Base-by-base conservation (phyloP, 2,329 filamentous ascomycete genomes). In the Elsinoe perseae region DNA sequence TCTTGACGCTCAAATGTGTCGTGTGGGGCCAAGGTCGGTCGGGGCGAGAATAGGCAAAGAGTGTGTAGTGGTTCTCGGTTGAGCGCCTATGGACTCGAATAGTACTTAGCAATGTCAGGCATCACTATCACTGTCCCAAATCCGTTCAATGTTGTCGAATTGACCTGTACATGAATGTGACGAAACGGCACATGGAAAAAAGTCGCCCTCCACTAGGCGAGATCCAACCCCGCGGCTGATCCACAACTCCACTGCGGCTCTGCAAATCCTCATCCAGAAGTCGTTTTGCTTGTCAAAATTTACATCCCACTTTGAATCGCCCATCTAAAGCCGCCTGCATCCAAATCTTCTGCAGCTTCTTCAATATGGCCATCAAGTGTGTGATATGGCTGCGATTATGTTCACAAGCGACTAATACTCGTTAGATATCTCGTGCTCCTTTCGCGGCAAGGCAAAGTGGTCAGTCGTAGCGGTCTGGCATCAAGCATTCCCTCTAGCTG, bases 401-500 rank as follows among this genome's bases (percentile, higher is more conserved):
- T 2, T 32, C 30, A 34, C 16, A 4, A 9, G 5, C 12, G 50
- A 25, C 61, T 62, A 25, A 64, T 25, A 34, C 54, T 60, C 36
- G 60, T 20, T 67, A 97, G 93, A 78, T 98, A 98, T 73, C 79
- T 98, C 65, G 97, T 98, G 73, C 83, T 98, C 72, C 85, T 98
- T 65, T 97, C 92, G 62, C 85, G 93, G 68, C 93, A 98, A 80
- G 93, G 93, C 78, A 98, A 98, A 86, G 93, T 98, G 76, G 92
- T 98, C 80, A 67, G 90, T 80, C 63, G 68, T 62, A 61, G 56
- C 34, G 52, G 44, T 42, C 46, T 56, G 38, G 27, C 53, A 42
- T 43, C 27, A 8, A 25, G 25, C 44, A n/a, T 40, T 56, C 46
- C 59, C 56, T 61, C 60, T 59, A 64, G 65, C 62, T 62, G 64